A percentile compares a stretch with the other conserved stretches of the same genome.
phyloP scores from a whole-genome alignment of 305 asterid genomes.

The Fraxinus ornus region DNA sequence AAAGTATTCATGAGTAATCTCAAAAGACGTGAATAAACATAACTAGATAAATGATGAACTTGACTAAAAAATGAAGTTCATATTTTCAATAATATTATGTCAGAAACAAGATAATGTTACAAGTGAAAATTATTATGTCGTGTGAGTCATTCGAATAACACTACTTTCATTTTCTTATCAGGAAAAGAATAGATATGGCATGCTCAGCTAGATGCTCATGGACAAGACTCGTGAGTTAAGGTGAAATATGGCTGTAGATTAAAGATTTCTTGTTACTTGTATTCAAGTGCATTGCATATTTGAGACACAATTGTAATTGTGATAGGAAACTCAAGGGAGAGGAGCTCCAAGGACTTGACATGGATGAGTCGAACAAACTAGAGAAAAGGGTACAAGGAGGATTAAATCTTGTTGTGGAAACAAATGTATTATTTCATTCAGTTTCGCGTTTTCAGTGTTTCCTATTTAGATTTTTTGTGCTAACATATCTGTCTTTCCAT shows the following conservation, averaged over 20 bases:
- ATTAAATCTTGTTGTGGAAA: conserved; percentile 45
- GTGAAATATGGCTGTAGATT: conserved; percentile 27
- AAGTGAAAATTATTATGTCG: neutral
- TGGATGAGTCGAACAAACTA: conserved; percentile 59
- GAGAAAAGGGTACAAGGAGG: conserved; percentile 63
- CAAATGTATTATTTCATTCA: conserved; percentile 37
- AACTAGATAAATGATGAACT: too few species aligned
- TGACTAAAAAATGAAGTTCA: too few species aligned
- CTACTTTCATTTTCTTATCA: neutral
- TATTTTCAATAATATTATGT: too few species aligned
- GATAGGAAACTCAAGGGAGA: conserved; percentile 68
- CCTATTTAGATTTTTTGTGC: neutral
- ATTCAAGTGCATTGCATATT: neutral
- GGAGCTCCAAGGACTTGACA: conserved; percentile 60
- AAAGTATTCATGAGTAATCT: too few species aligned
- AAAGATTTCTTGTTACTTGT: neutral
- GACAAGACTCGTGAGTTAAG: conserved; percentile 53
- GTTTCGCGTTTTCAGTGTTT: neutral
- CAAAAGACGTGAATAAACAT: too few species aligned
- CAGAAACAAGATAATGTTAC: neutral
- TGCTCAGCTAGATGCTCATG: conserved; percentile 39
- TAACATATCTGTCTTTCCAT: neutral
- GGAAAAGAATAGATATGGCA: conserved; percentile 35
- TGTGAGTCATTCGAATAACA: neutral
- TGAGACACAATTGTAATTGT: neutral